Conservation (phyloP, 2,329 filamentous ascomycete species). For the Fusarium staphyleae region DNA sequence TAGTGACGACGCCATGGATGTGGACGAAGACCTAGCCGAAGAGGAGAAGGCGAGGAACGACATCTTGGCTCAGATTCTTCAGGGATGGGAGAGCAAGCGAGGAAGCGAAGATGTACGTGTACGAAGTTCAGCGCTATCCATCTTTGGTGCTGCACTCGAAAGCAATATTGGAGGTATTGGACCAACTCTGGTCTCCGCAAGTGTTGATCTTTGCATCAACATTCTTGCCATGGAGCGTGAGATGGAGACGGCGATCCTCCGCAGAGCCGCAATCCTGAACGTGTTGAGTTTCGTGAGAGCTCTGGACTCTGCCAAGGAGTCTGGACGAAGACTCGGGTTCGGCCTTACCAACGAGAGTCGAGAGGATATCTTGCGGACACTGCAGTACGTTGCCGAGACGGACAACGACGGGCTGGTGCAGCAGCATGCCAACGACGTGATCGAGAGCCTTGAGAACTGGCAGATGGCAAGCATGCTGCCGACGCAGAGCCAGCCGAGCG, state of each 20-base stretch:
- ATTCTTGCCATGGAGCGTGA: conserved; percentile 69
- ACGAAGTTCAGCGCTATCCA: conserved; percentile 71
- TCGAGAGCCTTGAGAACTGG: conserved; percentile 71
- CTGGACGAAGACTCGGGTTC: conserved; percentile 57
- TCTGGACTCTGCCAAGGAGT: conserved; percentile 60
- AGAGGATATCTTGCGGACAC: conserved; percentile 66
- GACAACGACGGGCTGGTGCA: conserved; percentile 74
- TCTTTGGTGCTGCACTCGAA: conserved; percentile 67
- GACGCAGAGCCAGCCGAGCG: conserved; percentile 36
- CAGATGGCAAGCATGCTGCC: conserved; percentile 60
- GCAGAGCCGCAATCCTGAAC: conserved; percentile 70
- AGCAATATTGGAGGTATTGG: conserved; percentile 65
- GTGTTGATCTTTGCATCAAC: conserved; percentile 68
- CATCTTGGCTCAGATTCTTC: conserved; percentile 64
- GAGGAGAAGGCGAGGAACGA: conserved; percentile 57
- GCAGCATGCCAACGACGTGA: conserved; percentile 70
- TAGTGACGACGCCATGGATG: conserved; percentile 53
- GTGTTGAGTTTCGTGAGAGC: conserved; percentile 68
- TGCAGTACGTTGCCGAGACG: conserved; percentile 69
- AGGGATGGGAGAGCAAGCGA: conserved; percentile 71
- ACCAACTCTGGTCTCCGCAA: conserved; percentile 58
- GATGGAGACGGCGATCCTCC: conserved; percentile 67
- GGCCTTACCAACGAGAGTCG: conserved; percentile 63
- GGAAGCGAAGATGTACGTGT: conserved; percentile 75
- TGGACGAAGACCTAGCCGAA: conserved; percentile 56